Conservation (phyloP, 164 flowering plant species). For the Platanus orientalis region DNA sequence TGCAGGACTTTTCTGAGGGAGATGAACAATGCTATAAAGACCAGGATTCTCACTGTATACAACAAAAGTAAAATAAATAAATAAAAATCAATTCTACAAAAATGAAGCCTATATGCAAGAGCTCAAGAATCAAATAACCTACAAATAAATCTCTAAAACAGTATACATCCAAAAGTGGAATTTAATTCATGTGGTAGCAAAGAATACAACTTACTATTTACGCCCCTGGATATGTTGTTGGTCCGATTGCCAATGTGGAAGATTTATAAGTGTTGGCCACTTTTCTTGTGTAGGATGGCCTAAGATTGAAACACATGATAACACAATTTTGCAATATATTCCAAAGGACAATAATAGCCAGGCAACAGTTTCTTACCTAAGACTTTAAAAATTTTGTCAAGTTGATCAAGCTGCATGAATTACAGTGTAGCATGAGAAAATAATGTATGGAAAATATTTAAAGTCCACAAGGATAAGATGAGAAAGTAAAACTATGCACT, state of each 20-base stretch:
- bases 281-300: conserved; percentile 96
- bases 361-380: conserved; percentile 48
- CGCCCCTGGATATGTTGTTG: conserved; percentile 79
- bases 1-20: conserved; percentile 74
- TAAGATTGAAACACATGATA: conserved; percentile 15
- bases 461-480: neutral
- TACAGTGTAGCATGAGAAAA: conserved; percentile 14
- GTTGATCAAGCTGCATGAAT: conserved; percentile 83
- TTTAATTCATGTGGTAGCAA: neutral
- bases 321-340: conserved; percentile 4
- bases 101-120: neutral
- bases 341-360: neutral
- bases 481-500: neutral
- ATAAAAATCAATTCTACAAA: neutral
- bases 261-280: conserved; percentile 89
- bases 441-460: neutral
- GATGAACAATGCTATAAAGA: conserved; percentile 73
- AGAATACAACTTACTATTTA: conserved; percentile 55
- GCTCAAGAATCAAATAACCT: neutral
- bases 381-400: conserved; percentile 95
- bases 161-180: neutral
- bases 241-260: conserved; percentile 90
- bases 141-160: neutral
- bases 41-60: conserved; percentile 77
- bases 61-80: neutral